Evolutionary conservation across 108 stramenopile species (phyloP).

Genomic region (Cyclotella choctawhatcheeana): DNA sequence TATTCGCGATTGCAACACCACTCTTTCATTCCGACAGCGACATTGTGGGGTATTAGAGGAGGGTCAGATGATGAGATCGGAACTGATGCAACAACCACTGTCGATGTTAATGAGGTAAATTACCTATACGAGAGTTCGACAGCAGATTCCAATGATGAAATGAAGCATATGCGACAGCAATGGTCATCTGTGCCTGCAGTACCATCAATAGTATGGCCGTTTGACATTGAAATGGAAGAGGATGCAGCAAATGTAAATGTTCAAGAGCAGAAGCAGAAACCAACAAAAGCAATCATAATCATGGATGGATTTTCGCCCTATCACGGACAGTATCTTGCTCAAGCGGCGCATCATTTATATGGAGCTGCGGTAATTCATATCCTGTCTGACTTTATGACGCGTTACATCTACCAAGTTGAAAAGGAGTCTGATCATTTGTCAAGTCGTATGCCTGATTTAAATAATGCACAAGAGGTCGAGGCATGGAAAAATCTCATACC

Average conservation of each 20-base stretch:
- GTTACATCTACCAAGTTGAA: constrained; percentile 60
- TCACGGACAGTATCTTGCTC: constrained; percentile 70
- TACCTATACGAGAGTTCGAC: background rate
- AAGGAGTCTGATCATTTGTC: constrained; percentile 51
- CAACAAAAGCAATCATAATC: constrained; percentile 56
- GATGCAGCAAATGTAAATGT: background rate
- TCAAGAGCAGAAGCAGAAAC: constrained; percentile 9
- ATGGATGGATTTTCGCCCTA: constrained; percentile 86
- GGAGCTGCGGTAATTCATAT: constrained; percentile 67
- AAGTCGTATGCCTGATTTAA: constrained; percentile 53
- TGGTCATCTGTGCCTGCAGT: constrained; percentile 40
- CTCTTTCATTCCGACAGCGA: background rate
- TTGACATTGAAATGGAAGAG: constrained; percentile 9
- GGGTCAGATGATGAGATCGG: constrained; percentile 1
- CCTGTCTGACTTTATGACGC: constrained; percentile 66
- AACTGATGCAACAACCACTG: constrained; percentile 12
- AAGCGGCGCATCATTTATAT: constrained; percentile 57
- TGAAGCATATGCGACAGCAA: constrained; percentile 38
- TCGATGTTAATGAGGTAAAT: too few relatives aligned
- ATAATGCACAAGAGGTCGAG: constrained; percentile 40
- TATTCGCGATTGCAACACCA: too few relatives aligned
- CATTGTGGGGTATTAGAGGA: constrained; percentile 1
- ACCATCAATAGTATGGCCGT: constrained; percentile 44
- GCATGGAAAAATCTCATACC: constrained; percentile 54
- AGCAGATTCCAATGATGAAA: constrained; percentile 7